Conservation (phyloP, 2,329 filamentous ascomycete species). For the Tolypocladium pustulatum region DNA sequence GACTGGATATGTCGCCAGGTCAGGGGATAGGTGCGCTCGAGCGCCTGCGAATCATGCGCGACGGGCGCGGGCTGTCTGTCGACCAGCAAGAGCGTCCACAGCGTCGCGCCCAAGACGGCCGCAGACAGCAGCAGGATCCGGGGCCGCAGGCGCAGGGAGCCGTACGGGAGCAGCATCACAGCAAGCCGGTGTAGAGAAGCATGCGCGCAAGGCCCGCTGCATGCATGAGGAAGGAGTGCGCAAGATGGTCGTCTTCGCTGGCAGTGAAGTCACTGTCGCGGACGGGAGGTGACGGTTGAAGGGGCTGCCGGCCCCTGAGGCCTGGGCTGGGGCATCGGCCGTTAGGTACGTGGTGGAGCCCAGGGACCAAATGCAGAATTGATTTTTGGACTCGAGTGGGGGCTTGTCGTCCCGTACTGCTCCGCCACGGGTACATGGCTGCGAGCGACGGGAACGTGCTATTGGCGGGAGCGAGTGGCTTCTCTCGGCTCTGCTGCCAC, state of each 20-base stretch:
- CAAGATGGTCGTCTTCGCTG: neutral
- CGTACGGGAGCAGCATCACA: neutral
- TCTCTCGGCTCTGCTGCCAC: neutral
- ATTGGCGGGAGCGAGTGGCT: neutral
- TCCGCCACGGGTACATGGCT: neutral
- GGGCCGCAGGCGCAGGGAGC: neutral
- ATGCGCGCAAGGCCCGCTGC: neutral
- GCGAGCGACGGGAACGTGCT: neutral
- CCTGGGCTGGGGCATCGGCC: neutral
- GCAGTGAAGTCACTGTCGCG: neutral
- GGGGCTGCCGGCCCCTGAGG: neutral
- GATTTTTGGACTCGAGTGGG: neutral
- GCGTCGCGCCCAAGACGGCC: constrained; percentile 2
- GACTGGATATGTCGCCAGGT: constrained; percentile 10
- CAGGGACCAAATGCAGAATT: neutral
- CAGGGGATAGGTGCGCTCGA: constrained; percentile 6
- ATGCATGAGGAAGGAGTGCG: neutral
- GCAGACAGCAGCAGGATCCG: neutral
- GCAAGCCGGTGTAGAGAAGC: neutral
- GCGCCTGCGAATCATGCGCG: neutral
- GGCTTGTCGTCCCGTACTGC: neutral
- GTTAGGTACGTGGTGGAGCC: neutral
- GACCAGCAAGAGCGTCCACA: constrained; percentile 1
- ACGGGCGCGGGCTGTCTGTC: neutral
- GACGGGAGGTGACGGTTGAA: neutral